Base-by-base conservation (phyloP, 441 rosid genomes). In the Breynia disticha region DNA sequence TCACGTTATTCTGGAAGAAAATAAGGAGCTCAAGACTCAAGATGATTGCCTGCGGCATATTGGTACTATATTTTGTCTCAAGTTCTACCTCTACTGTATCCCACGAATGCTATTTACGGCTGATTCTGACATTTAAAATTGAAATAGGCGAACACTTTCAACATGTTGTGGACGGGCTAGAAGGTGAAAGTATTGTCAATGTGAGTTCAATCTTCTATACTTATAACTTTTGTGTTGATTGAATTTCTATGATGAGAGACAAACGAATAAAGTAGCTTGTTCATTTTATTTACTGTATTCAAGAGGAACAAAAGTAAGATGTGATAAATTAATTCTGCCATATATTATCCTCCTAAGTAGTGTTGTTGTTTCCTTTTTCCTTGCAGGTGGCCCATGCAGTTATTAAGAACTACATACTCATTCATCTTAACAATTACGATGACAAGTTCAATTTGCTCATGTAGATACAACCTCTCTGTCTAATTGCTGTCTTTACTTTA, bases 391-490 rank as follows among this genome's bases (percentile, higher is more conserved):
- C 86, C 10, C 79, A 79, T 54, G 76, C 90, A 45, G 80, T 94
- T 63, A 67, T 94, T 42, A 73, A 68, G 72, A 80, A 78, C 61
- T 89, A 72, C 69, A 60, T 89, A 54, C 82, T 84, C 74, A 84
- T 89, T 64, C 99, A 94, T 77, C 90, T 94, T 62, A 74, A 61
- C 67, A 75, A 80, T 62, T 77, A 84, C 70, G 54, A 89, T 59
- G 97, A 94, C 87, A 93, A 93, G 72, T 93, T 83, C 77, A 89
- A 83, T 76, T 71, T 93, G 63, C 94, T 93, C 66, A 83, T 87
- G 99, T 89, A 67, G 74, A 28, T 28, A 82, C 41, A 68, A 44
- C 61, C 46, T 42, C 46, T 68, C 28, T 60, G 45, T 14, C 32
- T 18, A 15, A 41, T 41, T 3, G 13, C 13, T 41, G 44, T 41